Evolutionary conservation across 805 yeast species (phyloP), one percentile per base, ranked within the genome.

Genomic region (Tetrapisispora fleetii): DNA sequence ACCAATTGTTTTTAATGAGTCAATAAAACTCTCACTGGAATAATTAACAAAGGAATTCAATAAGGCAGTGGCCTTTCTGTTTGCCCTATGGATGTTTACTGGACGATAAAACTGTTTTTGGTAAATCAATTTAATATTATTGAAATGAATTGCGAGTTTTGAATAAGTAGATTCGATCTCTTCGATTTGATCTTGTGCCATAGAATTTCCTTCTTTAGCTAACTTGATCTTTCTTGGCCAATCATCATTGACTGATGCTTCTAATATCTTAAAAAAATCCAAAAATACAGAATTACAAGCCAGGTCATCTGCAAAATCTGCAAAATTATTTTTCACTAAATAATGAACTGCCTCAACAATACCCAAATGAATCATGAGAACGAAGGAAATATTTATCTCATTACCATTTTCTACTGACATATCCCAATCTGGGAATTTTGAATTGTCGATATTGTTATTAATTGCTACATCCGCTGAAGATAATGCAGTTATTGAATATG

Each of bases 311-410:
- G 82, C 74, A 58, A 90, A 86, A 60, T 86, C 93, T 28, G 76
- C 67, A 62, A 83, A 89, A 60, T 84, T 86, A 54, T 83, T 81
- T 42, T 78, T 74, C 19, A 87, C 78, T 63, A 95, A 74, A 30
- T 83, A 75, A 40, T 80, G 74, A 49, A 88, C 68, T 0, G 88
- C 86, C 60, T 86, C 95, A 50, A 89, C 69, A 32, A 89, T 79
- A 38, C 95, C 95, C 37, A 84, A 72, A 60, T 89, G 93, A 40
- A 90, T 85, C 58, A 82, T 86, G 11, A 84, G 80, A 41, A 86
- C 80, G 48, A 79, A 74, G 41, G 74, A 75, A 74, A 83, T 80
- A 55, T 83, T 84, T 33, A 83, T 71, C 3, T 75, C 75, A 0
- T 74, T 68, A 27, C 76, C 69, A 40, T 70, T 69, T 4, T 59